Evolutionary conservation across 169 alveolate genomes (phyloP).

Genomic region (Neospora caninum): DNA sequence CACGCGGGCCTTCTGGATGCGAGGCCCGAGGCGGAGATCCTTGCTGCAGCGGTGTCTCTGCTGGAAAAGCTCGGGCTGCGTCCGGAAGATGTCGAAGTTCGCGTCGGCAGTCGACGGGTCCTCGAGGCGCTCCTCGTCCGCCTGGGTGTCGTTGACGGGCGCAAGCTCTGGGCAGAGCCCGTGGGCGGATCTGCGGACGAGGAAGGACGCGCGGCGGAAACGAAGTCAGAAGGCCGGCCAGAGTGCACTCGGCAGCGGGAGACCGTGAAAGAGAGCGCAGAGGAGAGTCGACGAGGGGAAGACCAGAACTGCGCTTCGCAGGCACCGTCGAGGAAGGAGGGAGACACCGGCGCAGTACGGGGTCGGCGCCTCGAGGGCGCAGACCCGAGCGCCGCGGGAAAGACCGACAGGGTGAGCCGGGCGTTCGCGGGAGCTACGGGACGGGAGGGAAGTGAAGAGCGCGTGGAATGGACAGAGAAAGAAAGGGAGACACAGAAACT

Average conservation of each 20-base stretch:
- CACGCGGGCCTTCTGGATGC: not conserved
- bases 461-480: not conserved
- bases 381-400: not conserved
- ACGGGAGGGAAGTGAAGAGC: not conserved
- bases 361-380: not conserved
- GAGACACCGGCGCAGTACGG: not conserved
- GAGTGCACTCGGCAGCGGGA: not conserved
- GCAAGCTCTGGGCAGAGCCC: not conserved
- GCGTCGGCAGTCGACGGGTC: slow-evolving; percentile 63
- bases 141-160: not conserved
- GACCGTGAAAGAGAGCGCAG: not conserved
- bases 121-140: slow-evolving; percentile 54
- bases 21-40: slow-evolving; percentile 68
- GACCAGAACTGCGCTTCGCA: not conserved
- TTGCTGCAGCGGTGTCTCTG: slow-evolving; percentile 69
- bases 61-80: slow-evolving; percentile 64
- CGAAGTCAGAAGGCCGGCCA: not conserved
- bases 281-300: not conserved
- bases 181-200: not conserved
- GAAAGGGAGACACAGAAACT: not conserved
- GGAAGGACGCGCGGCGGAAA: too few species aligned
- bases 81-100: slow-evolving; percentile 65
- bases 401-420: not conserved
- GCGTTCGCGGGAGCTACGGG: not conserved
- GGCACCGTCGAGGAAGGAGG: not conserved